Evolutionary conservation across 345 rosid genomes (phyloP), one percentile per base, ranked within the genome.

Genomic region (Pelargonium nanum): DNA sequence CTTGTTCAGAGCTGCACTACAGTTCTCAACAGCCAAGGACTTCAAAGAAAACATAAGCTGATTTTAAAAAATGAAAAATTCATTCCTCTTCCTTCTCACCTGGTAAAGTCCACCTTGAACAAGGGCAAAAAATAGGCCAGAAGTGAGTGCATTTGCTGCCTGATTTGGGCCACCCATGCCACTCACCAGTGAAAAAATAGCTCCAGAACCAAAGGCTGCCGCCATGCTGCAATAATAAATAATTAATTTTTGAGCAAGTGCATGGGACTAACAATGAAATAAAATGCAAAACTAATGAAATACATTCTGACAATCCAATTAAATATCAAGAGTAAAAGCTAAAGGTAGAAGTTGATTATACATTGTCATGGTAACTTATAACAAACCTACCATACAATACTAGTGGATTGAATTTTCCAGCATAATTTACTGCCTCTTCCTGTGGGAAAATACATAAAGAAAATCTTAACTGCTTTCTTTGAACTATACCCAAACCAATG

Each of bases 151-250:
- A 80, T 80, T 89, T 60, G 68, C 72, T 15, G 73, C 83, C 24
- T 69, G 89, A 73, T 91, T 91, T 63, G 85, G 81, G 56, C 87
- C 87, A 12, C 96, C 97, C 70, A 81, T 44, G 54, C 85, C 87
- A 50, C 97, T 89, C 72, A 93, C 97, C 58, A 93, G 68, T 25
- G 96, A 82, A 77, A 80, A 93, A 52, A 82, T 65, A n/a, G 78
- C 85, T 55, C 97, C 99, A 28, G 96, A 93, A 75, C 99, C 94
- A 64, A 93, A 93, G 60, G 96, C 96, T 34, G 97, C 97, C 13
- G 59, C 94, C 91, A 93, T 86, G 74, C 99, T 92, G 85, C 85
- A 69, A 54, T 63, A 51, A 54, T 20, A 55, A 63, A 24, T 15
- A 59, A 17, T 25, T 26, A 59, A 30, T 32, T 58, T 71, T 19